Evolutionary conservation across 2,329 filamentous ascomycete species (phyloP).

Genomic region (Alternaria postmessia): DNA sequence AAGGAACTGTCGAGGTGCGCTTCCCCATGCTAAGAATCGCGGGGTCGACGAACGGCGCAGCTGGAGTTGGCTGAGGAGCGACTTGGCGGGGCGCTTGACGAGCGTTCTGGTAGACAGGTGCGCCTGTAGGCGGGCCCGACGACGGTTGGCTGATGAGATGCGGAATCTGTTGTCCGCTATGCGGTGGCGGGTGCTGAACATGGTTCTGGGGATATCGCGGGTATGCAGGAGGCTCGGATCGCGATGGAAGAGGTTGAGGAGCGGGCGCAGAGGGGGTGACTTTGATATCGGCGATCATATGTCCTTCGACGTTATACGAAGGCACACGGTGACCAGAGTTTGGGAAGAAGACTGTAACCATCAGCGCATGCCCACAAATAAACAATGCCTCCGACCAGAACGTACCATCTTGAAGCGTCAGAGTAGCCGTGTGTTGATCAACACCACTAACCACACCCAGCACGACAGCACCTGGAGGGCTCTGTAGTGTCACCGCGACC

Average conservation of each 20-base stretch:
- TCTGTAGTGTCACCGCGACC: constrained; percentile 75
- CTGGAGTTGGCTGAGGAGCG: constrained; percentile 32
- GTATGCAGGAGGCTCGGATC: constrained; percentile 26
- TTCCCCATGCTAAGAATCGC: constrained; percentile 76
- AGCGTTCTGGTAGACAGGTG: constrained; percentile 3
- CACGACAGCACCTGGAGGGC: constrained; percentile 69
- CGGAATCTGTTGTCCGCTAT: constrained; percentile 13
- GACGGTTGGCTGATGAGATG: constrained; percentile 26
- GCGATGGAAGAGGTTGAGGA: constrained; percentile 26
- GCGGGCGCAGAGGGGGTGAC: constrained; percentile 52
- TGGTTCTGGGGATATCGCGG: constrained; percentile 31
- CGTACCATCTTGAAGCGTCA: constrained; percentile 76
- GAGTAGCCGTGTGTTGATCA: constrained; percentile 66
- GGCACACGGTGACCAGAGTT: constrained; percentile 62
- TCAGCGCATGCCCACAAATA: constrained; percentile 7
- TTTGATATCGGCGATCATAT: constrained; percentile 67
- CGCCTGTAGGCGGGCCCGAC: constrained; percentile 12
- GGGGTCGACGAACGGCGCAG: constrained; percentile 73
- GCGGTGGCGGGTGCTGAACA: constrained; percentile 16
- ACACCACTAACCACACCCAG: constrained; percentile 76
- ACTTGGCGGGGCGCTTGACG: constrained; percentile 21
- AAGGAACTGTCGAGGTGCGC: constrained; percentile 39
- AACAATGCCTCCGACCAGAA: neutral
- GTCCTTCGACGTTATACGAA: constrained; percentile 64
- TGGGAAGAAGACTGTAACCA: constrained; percentile 60